A percentile compares a stretch with the other conserved stretches of the same genome.
phyloP scores from a whole-genome alignment of 257 asterid species.

The Penstemon eatonii region DNA sequence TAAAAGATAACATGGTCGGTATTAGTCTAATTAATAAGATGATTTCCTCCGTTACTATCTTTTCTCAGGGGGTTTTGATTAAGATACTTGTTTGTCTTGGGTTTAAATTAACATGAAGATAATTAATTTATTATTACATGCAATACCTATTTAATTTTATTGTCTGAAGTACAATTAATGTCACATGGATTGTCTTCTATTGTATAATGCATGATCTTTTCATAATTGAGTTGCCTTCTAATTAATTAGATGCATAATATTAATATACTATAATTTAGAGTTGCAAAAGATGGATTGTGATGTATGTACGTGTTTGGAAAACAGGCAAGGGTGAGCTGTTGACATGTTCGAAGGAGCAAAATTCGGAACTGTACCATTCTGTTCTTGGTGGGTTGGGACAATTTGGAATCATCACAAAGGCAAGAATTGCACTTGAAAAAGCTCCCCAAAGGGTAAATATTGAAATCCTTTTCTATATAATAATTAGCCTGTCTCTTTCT shows the following conservation, averaged over 20 bases:
- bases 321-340: conserved; percentile 77
- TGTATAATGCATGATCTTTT: conserved; percentile 25
- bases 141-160: conserved; percentile 26
- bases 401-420: conserved; percentile 80
- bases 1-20: neutral
- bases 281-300: neutral
- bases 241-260: neutral
- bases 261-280: neutral
- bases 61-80: conserved; percentile 17
- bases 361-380: conserved; percentile 60
- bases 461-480: neutral
- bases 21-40: conserved; percentile 15
- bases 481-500: conserved; percentile 22
- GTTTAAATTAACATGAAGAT: neutral
- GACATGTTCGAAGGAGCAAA: conserved; percentile 57
- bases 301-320: neutral
- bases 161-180: conserved; percentile 20
- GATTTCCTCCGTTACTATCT: conserved; percentile 24
- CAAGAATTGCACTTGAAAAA: conserved; percentile 74
- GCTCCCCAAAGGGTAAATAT: conserved; percentile 67
- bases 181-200: conserved; percentile 52
- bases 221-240: conserved; percentile 27
- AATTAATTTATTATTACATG: neutral
- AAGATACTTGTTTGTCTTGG: conserved; percentile 23
- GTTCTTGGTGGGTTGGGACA: conserved; percentile 89